A percentile compares a stretch with the other conserved stretches of the same genome.
Conservation (phyloP, 192 early-diverging fungal genomes). For the Allomyces javanicus region DNA sequence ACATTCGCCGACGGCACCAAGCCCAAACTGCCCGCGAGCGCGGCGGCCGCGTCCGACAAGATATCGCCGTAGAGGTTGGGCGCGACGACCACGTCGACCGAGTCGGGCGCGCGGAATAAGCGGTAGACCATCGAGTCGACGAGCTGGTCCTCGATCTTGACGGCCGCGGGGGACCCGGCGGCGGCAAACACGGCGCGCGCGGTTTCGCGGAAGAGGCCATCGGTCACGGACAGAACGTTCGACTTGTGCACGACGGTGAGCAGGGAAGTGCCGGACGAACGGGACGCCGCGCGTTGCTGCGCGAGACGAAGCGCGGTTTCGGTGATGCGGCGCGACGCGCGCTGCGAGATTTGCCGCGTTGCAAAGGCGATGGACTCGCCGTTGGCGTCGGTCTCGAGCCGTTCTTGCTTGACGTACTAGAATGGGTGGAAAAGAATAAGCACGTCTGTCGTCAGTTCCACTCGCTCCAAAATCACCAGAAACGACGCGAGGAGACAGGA, state of each 20-base stretch:
- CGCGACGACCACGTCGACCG: conserved; percentile 89
- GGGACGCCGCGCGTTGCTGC: conserved; percentile 48
- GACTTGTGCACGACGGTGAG: conserved; percentile 97
- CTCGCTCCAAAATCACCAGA: neutral
- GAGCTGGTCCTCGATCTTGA: conserved; percentile 86
- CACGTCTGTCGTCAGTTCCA: neutral
- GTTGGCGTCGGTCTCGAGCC: conserved; percentile 36
- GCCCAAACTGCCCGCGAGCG: conserved; percentile 83
- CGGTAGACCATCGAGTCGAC: conserved; percentile 99
- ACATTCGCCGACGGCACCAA: conserved; percentile 92
- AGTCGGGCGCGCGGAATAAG: conserved; percentile 90
- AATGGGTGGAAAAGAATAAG: neutral
- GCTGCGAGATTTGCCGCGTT: conserved; percentile 71
- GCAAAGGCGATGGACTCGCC: conserved; percentile 48
- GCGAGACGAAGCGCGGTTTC: conserved; percentile 89
- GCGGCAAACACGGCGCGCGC: conserved; percentile 41
- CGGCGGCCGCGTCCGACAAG: conserved; percentile 88
- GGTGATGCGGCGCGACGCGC: conserved; percentile 66
- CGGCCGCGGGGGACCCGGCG: conserved; percentile 2
- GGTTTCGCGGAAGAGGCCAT: conserved; percentile 92
- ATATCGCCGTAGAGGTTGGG: conserved; percentile 98
- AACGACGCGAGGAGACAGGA: no score
- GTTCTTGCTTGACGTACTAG: conserved; percentile 68
- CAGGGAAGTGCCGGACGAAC: conserved; percentile 34
- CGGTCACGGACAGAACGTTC: conserved; percentile 81